A percentile compares a stretch with the other conserved stretches of the same genome.
These are phyloP conservation scores for Beauveria medogensis DNA, from an alignment of 2,329 filamentous ascomycete genomes.

Conservation along the genomic window DNA sequence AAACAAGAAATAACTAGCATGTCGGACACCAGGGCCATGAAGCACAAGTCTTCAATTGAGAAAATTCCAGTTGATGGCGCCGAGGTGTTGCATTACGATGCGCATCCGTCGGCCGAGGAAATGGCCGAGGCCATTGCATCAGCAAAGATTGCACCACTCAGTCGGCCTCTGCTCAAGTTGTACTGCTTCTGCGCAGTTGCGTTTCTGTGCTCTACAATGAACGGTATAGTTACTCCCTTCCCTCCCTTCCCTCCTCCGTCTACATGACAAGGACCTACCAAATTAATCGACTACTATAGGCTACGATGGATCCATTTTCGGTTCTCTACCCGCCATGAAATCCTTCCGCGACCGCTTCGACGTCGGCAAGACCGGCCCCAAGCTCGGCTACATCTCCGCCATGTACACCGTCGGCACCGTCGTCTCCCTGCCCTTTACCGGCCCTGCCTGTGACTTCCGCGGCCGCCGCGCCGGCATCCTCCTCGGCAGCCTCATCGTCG, in stretches of 20 bases:
- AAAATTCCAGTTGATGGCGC: not conserved
- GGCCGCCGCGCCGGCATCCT: slow-evolving; percentile 10
- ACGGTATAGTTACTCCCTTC: not conserved
- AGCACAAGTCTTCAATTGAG: slow-evolving; percentile 1
- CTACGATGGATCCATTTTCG: slow-evolving; percentile 43
- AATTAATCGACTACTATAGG: slow-evolving; percentile 8
- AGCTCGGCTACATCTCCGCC: slow-evolving; percentile 10
- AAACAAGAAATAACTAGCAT: not conserved
- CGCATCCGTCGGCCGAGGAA: slow-evolving; percentile 9
- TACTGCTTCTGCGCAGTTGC: slow-evolving; percentile 12
- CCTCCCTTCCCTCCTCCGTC: not conserved
- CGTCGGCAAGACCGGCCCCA: slow-evolving; percentile 2
- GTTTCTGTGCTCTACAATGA: slow-evolving; percentile 15
- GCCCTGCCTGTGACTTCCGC: slow-evolving; percentile 13
- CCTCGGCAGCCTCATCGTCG: slow-evolving; percentile 6
- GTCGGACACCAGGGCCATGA: not conserved
- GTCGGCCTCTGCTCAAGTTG: slow-evolving; percentile 11
- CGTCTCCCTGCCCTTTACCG: slow-evolving; percentile 21
- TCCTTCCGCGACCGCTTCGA: slow-evolving; percentile 6
- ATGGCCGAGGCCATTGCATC: slow-evolving; percentile 12
- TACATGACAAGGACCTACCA: not conserved
- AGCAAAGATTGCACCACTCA: slow-evolving; percentile 7
- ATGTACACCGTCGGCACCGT: slow-evolving; percentile 11
- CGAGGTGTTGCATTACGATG: slow-evolving; percentile 1
- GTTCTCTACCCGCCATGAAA: slow-evolving; percentile 32